Evolutionary conservation across 306 rosid species (phyloP).

Genomic region (Begonia loranthoides): DNA sequence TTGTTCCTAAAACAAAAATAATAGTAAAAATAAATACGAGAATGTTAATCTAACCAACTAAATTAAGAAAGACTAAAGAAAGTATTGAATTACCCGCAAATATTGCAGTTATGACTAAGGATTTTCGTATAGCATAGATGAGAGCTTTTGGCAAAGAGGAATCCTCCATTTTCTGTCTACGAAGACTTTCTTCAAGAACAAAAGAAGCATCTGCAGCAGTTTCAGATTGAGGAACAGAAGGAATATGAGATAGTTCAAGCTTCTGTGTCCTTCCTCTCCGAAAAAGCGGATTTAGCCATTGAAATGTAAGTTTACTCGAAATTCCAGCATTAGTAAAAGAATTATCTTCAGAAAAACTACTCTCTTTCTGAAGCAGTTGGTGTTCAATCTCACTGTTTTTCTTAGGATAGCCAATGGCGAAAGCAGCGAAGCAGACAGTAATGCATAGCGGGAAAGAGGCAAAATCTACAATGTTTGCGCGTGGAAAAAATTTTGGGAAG

Average conservation of each 20-base stretch:
- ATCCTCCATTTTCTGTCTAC: constrained; percentile 38
- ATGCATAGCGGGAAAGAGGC: constrained; percentile 40
- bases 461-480: constrained; percentile 27
- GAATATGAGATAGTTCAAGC: constrained; percentile 53
- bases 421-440: constrained; percentile 31
- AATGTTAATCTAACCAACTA: too few species aligned
- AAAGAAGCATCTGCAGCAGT: constrained; percentile 43
- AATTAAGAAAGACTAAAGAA: too few species aligned
- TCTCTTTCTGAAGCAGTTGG: constrained; percentile 33
- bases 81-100: constrained; percentile 46
- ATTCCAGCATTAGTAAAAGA: constrained; percentile 29
- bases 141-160: constrained; percentile 50
- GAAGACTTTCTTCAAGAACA: constrained; percentile 46
- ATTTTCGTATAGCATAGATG: constrained; percentile 27
- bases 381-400: constrained; percentile 24
- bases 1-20: not conserved
- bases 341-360: constrained; percentile 11
- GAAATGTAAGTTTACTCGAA: constrained; percentile 64
- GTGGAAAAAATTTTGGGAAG: constrained; percentile 29
- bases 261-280: constrained; percentile 42
- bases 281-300: constrained; percentile 75
- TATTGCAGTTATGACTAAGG: constrained; percentile 52
- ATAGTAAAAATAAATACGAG: too few species aligned
- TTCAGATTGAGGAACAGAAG: constrained; percentile 58
- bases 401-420: constrained; percentile 15